Base-by-base conservation (phyloP, 345 rosid species). In the Pistacia atlantica region DNA sequence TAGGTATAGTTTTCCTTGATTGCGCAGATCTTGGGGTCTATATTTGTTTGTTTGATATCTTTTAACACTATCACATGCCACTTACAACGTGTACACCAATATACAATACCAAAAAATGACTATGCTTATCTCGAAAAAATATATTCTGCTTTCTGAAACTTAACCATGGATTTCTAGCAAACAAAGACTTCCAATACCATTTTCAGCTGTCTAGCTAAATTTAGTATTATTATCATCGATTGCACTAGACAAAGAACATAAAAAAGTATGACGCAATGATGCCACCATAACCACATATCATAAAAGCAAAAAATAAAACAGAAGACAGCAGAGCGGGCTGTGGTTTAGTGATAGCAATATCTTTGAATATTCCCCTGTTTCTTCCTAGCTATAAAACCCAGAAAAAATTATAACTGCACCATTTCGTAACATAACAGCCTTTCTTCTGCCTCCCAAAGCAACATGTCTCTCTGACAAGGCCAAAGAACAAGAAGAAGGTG, bases 121-220 rank as follows among this genome's bases (percentile, higher is more conserved):
- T 28, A 61, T 45, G 5, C 45, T 4, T 22, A 66, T 45, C 2
- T 28, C 0, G 14, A 46, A 18, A 42, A 42, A 1, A 66, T 42
- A 28, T n/a, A 45, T 52, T 45, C 35, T 16, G 46, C n/a, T 38
- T 45, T 66, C 31, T 12, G 28, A 66, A 66, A 20, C 33, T 45
- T 45, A 66, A 28, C 52, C 54, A 38, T 65, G 69, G 20, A 42
- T 22, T 65, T 65, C 69, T 42, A 65, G 69, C 14, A 65, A 42
- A 42, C 11, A n/a, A 42, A 42, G 69, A 65, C 51, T 49, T 28
- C 31, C 12, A 68, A 67, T 38, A 48, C 28, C 58, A 68, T 3
- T 49, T 68, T 28, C 46, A 3, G 72, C 17, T 69, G 25, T 17
- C 31, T 31, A 33, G 60, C 12, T 0, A 49, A 52, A 14, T 18